A percentile compares a stretch with the other conserved stretches of the same genome.
phyloP scores from a whole-genome alignment of 2,329 filamentous ascomycete genomes.

The Calonectria pseudoreteaudii region DNA sequence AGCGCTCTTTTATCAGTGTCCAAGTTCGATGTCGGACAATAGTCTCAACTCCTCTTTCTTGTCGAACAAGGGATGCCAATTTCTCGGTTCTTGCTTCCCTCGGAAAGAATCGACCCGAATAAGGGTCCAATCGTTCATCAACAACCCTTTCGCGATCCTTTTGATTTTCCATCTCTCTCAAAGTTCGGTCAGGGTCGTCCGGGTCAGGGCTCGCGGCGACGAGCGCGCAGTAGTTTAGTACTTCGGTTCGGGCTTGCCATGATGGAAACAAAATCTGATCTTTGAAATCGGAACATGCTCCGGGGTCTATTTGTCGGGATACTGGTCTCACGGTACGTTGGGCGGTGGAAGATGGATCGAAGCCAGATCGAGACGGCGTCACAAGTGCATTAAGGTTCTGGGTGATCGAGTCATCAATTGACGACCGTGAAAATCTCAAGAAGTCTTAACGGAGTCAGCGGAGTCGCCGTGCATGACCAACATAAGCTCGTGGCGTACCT shows the following conservation, averaged over 20 bases:
- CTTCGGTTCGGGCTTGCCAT: slow-evolving; percentile 86
- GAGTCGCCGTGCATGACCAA: not conserved
- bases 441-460: slow-evolving; percentile 74
- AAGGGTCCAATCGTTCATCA: slow-evolving; percentile 92
- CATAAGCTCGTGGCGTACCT: slow-evolving; percentile 61
- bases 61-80: slow-evolving; percentile 78
- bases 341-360: slow-evolving; percentile 84
- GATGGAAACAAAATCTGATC: slow-evolving; percentile 84
- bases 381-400: slow-evolving; percentile 93
- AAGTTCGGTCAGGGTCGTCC: slow-evolving; percentile 81
- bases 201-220: slow-evolving; percentile 91
- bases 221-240: slow-evolving; percentile 88
- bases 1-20: slow-evolving; percentile 81
- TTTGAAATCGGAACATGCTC: slow-evolving; percentile 79
- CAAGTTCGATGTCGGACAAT: slow-evolving; percentile 88
- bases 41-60: slow-evolving; percentile 80
- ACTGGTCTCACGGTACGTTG: slow-evolving; percentile 65
- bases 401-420: slow-evolving; percentile 92
- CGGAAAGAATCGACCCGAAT: slow-evolving; percentile 85
- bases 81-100: slow-evolving; percentile 83
- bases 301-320: slow-evolving; percentile 66
- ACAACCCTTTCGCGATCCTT: slow-evolving; percentile 79
- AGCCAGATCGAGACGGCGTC: slow-evolving; percentile 77
- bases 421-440: slow-evolving; percentile 83
- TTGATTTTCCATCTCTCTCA: slow-evolving; percentile 77